Evolutionary conservation across 192 early-diverging fungal species (phyloP), one percentile per base, ranked within the genome.

Genomic region (Ambispora gerdemannii): DNA sequence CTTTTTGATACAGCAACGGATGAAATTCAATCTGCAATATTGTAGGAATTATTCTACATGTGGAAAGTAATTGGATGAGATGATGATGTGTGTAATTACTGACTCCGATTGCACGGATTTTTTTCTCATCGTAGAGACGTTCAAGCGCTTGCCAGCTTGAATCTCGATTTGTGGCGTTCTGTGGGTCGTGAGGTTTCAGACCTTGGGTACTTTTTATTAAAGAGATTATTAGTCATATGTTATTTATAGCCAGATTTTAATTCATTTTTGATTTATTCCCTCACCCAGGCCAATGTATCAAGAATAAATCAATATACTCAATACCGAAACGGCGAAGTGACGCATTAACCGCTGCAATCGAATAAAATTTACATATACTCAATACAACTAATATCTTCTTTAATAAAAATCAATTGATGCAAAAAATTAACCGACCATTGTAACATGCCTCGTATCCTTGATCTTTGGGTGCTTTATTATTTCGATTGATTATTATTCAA

Each of bases 271-370:
- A n/a, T n/a, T n/a, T n/a, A 22, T 25, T 0, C 10, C 11, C 51
- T 79, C 79, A 86, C 73, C 89, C 88, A 24, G 90, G 90, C 90
- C 90, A 92, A 62, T 92, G 90, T 33, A 92, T 89, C 8, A 92
- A 76, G 34, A 88, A 92, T 0, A 92, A 77, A 68, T 92, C 90
- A 38, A 92, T 77, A 34, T 92, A 90, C 30, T 89, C 85, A 4
- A 88, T 72, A 33, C 81, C 75, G 35, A 90, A 81, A n/a, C 82
- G 72, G 24, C 74, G n/a, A 4, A 90, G 70, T 17, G 87, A 89
- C 10, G 74, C 72, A 2, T 65, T 70, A 13, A 89, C 83, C 8
- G 88, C 90, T 82, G 63, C 13, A 28, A 52, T 22, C 27, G 33
- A 51, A 25, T 34, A 30, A 47, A 28, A 15, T 65, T 17, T 11